phyloP scores from a whole-genome alignment of 1,139 yeast genomes.

The Pichiaceae sp. region DNA sequence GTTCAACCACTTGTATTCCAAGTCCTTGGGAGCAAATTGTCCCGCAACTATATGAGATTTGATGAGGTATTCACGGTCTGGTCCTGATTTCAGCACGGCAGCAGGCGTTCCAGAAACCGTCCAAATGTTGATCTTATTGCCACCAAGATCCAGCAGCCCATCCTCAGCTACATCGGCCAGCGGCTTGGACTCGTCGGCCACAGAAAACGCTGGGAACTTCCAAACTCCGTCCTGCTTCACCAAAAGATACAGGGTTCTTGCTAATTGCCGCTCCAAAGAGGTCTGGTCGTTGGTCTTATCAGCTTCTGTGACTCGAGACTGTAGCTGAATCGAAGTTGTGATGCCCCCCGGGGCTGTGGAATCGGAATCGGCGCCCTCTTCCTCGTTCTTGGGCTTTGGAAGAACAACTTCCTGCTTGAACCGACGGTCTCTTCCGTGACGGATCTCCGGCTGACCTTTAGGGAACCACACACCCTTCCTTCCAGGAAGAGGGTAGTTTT shows the following conservation, averaged over 20 bases:
- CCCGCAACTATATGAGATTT: constrained; percentile 93
- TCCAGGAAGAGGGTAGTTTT: constrained; percentile 63
- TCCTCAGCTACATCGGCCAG: constrained; percentile 70
- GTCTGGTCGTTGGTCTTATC: constrained; percentile 54
- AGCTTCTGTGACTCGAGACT: constrained; percentile 69
- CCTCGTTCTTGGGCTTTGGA: constrained; percentile 44
- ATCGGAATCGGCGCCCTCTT: constrained; percentile 25
- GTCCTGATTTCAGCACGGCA: constrained; percentile 41
- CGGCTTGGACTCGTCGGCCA: constrained; percentile 33
- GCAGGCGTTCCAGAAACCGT: constrained; percentile 85
- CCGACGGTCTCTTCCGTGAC: constrained; percentile 83
- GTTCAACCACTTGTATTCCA: constrained; percentile 72
- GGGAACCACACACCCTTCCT: constrained; percentile 74
- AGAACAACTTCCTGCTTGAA: constrained; percentile 65
- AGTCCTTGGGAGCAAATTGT: constrained; percentile 42
- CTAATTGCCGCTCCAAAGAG: constrained; percentile 71
- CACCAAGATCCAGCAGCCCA: constrained; percentile 68
- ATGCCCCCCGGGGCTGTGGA: constrained; percentile 31
- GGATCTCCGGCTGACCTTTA: constrained; percentile 77
- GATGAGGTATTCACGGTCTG: constrained; percentile 54
- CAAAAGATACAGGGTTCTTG: constrained; percentile 71
- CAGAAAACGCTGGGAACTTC: constrained; percentile 68
- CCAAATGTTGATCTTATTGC: constrained; percentile 73
- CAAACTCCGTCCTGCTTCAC: constrained; percentile 47
- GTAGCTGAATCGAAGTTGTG: constrained; percentile 62